Percentiles rank a stretch among this genome's conserved stretches.
These are phyloP conservation scores for Colletotrichum higginsianum DNA, from an alignment of 2,329 filamentous ascomycete species.

Conservation along the genomic window DNA sequence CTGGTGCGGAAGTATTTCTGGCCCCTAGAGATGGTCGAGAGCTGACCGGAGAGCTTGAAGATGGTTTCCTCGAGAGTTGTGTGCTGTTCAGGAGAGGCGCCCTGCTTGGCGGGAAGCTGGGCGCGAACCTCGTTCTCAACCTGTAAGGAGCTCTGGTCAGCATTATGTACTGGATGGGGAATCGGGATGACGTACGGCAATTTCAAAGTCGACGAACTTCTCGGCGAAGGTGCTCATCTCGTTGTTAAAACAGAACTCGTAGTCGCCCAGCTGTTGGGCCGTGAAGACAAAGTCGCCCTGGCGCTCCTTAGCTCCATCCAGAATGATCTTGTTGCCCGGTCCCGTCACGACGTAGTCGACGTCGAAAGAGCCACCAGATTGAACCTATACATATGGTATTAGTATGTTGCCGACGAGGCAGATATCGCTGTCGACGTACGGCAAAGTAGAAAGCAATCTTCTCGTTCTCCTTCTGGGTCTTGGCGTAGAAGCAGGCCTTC, in stretches of 20 bases:
- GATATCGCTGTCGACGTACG: slow-evolving; percentile 67
- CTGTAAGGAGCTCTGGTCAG: slow-evolving; percentile 60
- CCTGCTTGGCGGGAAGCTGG: slow-evolving; percentile 88
- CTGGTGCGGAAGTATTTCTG: slow-evolving; percentile 99
- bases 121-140: slow-evolving; percentile 92
- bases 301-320: slow-evolving; percentile 90
- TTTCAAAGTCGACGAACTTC: slow-evolving; percentile 98
- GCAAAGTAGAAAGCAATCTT: slow-evolving; percentile 99
- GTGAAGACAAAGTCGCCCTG: slow-evolving; percentile 99
- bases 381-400: slow-evolving; percentile 73
- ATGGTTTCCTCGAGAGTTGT: slow-evolving; percentile 92
- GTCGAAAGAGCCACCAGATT: slow-evolving; percentile 98
- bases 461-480: slow-evolving; percentile 81
- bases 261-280: slow-evolving; percentile 88
- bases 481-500: slow-evolving; percentile 94
- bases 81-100: slow-evolving; percentile 90
- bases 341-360: slow-evolving; percentile 92
- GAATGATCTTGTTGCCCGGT: slow-evolving; percentile 83
- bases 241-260: slow-evolving; percentile 98
- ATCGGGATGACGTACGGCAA: slow-evolving; percentile 75
- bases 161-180: slow-evolving; percentile 32
- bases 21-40: slow-evolving; percentile 95
- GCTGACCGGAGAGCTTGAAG: slow-evolving; percentile 91
- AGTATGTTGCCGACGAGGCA: slow-evolving; percentile 4
- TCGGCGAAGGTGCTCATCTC: slow-evolving; percentile 98